phyloP scores from a whole-genome alignment of 345 rosid species.

The Anacardium occidentale region DNA sequence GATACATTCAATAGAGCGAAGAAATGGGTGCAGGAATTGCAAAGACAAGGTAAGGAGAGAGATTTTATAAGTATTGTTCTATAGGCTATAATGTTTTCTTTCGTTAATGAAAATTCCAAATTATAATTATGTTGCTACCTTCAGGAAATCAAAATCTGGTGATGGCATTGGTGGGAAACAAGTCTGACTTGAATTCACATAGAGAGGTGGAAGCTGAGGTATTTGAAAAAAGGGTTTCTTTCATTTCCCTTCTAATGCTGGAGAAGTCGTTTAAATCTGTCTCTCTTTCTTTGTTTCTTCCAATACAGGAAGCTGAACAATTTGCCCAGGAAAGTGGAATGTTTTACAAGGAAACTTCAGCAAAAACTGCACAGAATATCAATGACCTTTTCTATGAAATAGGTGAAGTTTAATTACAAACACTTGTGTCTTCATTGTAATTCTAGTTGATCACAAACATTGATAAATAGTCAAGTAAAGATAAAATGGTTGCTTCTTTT shows the following conservation, averaged over 20 bases:
- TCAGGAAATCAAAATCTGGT: constrained; percentile 58
- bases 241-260: not conserved
- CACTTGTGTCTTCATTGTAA: not conserved
- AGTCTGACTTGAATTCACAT: constrained; percentile 48
- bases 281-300: not conserved
- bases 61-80: not conserved
- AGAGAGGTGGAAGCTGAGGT: constrained; percentile 62
- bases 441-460: not conserved
- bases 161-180: constrained; percentile 68
- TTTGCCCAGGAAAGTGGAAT: constrained; percentile 62
- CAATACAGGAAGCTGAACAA: constrained; percentile 57
- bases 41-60: constrained; percentile 51
- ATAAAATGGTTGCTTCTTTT: not conserved
- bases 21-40: constrained; percentile 71
- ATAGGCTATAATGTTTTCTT: not conserved
- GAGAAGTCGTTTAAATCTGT: not conserved
- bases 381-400: constrained; percentile 71
- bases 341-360: constrained; percentile 66
- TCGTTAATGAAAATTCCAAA: not conserved
- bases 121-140: not conserved
- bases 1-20: constrained; percentile 60
- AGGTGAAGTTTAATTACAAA: constrained; percentile 34
- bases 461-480: not conserved
- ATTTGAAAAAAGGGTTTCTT: not conserved
- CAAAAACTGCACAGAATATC: constrained; percentile 63